Percentiles rank a stretch among this genome's conserved stretches.
These are phyloP conservation scores for Trametes cinnabarina DNA, from an alignment of 768 basidiomycete species.

Conservation along the genomic window DNA sequence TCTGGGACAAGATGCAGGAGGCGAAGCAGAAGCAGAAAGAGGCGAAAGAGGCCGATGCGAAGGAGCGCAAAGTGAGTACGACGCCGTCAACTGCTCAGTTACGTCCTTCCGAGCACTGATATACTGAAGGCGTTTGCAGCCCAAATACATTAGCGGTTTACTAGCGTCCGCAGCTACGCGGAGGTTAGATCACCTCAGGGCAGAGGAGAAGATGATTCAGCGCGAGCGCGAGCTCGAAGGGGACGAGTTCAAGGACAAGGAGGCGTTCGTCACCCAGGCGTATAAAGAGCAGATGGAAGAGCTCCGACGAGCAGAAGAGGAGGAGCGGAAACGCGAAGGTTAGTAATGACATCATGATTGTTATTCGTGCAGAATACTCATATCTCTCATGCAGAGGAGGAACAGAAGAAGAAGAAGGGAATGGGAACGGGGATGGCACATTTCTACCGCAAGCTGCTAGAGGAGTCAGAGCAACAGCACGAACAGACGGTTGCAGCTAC, in stretches of 20 bases:
- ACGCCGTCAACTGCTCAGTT: neutral
- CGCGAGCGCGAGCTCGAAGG: slow-evolving; percentile 91
- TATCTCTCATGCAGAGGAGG: slow-evolving; percentile 38
- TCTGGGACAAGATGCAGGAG: slow-evolving; percentile 94
- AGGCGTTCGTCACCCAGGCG: slow-evolving; percentile 95
- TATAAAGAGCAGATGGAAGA: slow-evolving; percentile 97
- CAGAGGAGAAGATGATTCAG: slow-evolving; percentile 98
- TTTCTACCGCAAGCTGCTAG: slow-evolving; percentile 76
- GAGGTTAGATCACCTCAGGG: slow-evolving; percentile 82
- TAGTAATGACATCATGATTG: slow-evolving; percentile 24
- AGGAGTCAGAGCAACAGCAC: slow-evolving; percentile 78
- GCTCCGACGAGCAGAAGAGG: slow-evolving; percentile 86
- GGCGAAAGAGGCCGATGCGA: slow-evolving; percentile 70
- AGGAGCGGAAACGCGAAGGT: slow-evolving; percentile 90
- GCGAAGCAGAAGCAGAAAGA: slow-evolving; percentile 73
- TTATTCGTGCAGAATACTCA: neutral
- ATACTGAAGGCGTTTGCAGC: slow-evolving; percentile 45
- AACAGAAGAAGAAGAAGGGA: slow-evolving; percentile 59
- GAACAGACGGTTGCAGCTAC: slow-evolving; percentile 88
- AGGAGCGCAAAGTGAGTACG: slow-evolving; percentile 69
- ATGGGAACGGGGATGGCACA: slow-evolving; percentile 73
- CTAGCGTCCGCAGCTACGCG: slow-evolving; percentile 83
- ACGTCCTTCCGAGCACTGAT: slow-evolving; percentile 14
- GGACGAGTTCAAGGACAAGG: slow-evolving; percentile 91
- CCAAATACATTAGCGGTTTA: slow-evolving; percentile 88